Conservation (phyloP, 306 rosid species). For the Medicago truncatula region DNA sequence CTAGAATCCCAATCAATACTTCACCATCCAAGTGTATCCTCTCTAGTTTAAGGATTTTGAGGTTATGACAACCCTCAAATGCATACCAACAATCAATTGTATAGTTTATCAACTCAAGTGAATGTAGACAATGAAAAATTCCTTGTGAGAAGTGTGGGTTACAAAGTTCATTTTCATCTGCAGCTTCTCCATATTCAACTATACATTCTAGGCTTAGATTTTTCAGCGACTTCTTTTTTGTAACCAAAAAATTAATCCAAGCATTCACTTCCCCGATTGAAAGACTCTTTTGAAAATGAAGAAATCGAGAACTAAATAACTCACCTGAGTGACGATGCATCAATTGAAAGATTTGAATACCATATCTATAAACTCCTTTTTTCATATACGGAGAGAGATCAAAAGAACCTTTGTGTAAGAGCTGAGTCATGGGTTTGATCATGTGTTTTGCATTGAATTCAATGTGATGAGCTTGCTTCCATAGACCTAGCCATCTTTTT, state of each 20-base stretch:
- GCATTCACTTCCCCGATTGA: not conserved
- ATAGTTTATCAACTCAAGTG: slow-evolving; percentile 24
- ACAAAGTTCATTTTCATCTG: not conserved
- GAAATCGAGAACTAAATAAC: not conserved
- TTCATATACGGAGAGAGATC: not conserved
- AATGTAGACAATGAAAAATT: not conserved
- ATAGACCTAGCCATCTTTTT: slow-evolving; percentile 1
- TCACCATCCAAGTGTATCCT: too few species aligned
- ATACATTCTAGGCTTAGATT: slow-evolving; percentile 29
- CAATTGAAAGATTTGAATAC: not conserved
- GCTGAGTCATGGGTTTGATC: slow-evolving; percentile 7
- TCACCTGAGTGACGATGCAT: not conserved
- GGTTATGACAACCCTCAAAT: not conserved
- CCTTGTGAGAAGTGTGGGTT: not conserved
- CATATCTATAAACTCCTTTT: not conserved
- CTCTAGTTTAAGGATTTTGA: slow-evolving; percentile 12
- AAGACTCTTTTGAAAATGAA: not conserved
- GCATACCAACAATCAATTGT: not conserved
- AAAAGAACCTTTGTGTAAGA: too few species aligned
- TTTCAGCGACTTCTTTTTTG: not conserved
- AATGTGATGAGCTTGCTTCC: not conserved
- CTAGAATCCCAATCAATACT: too few species aligned
- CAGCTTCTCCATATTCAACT: not conserved
- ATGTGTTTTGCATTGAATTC: slow-evolving; percentile 8
- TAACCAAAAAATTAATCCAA: slow-evolving; percentile 7